Evolutionary conservation across 1,284 basidiomycete species (phyloP).

Genomic region (Trichosporon sp.): DNA sequence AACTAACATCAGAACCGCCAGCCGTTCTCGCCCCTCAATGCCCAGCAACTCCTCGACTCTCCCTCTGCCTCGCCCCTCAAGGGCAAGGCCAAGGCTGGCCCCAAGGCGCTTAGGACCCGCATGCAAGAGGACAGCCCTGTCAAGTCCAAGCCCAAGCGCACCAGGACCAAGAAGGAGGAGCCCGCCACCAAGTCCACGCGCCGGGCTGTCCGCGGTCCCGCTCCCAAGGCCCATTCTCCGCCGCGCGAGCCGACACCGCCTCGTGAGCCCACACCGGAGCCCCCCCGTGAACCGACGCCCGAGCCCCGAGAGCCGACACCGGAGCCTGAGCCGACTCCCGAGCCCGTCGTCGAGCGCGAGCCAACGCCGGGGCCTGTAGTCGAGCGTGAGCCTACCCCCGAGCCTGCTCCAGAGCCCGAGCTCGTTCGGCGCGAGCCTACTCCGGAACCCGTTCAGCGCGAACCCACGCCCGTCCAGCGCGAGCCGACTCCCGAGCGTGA

Average conservation of each 20-base stretch:
- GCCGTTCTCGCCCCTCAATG: slow-evolving; percentile 37
- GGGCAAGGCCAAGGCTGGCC: not conserved
- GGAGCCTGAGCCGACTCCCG: not conserved
- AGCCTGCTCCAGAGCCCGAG: not conserved
- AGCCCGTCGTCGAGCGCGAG: not conserved
- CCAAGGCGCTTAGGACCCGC: slow-evolving; percentile 19
- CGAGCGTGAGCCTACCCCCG: not conserved
- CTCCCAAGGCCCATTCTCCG: not conserved
- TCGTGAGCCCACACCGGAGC: slow-evolving; percentile 2
- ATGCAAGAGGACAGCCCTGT: slow-evolving; percentile 12
- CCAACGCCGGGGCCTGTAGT: slow-evolving; percentile 1
- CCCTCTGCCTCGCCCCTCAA: slow-evolving; percentile 17
- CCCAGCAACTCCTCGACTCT: slow-evolving; percentile 33
- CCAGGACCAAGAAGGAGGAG: slow-evolving; percentile 16
- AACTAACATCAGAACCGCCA: slow-evolving; percentile 20
- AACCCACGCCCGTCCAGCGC: too few species aligned
- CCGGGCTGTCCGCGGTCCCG: not conserved
- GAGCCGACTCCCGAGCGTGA: not conserved
- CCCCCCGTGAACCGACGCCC: not conserved
- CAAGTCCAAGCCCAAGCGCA: slow-evolving; percentile 15
- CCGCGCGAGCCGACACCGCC: not conserved
- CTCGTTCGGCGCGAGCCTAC: not conserved
- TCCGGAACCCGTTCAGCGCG: not conserved
- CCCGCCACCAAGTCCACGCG: not conserved
- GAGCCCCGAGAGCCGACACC: not conserved